A percentile compares a stretch with the other conserved stretches of the same genome.
Conservation (phyloP, 2,329 filamentous ascomycete species). For the Ploettnerulaceae sp. region DNA sequence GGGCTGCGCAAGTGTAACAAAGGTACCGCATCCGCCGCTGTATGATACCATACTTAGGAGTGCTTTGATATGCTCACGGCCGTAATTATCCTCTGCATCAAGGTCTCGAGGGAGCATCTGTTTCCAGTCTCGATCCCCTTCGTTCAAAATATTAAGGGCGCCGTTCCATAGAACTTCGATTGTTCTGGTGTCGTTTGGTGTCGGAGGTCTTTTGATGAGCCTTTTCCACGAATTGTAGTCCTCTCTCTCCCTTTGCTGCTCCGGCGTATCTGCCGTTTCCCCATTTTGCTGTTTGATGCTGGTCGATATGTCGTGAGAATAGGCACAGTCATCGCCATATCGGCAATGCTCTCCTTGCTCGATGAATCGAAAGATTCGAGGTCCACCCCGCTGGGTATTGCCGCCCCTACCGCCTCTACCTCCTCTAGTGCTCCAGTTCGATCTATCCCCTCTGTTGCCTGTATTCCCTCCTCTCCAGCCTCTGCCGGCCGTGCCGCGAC, state of each 20-base stretch:
- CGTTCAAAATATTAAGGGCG: constrained; percentile 17
- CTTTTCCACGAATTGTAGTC: constrained; percentile 19
- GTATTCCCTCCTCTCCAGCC: too few species aligned
- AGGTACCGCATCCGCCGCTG: constrained; percentile 12
- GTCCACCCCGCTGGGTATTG: too few species aligned
- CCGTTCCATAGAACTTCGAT: constrained; percentile 15
- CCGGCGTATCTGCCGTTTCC: constrained; percentile 16
- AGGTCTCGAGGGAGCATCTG: constrained; percentile 19
- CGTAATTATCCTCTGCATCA: constrained; percentile 11
- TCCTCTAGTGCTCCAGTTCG: too few species aligned
- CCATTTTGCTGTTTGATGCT: too few species aligned
- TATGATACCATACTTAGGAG: constrained; percentile 20
- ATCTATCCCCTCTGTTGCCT: too few species aligned
- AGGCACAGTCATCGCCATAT: too few species aligned
- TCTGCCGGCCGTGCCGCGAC: too few species aligned
- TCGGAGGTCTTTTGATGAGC: constrained; percentile 14
- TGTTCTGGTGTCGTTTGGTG: constrained; percentile 10
- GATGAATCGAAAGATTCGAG: too few species aligned
- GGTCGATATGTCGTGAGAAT: too few species aligned
- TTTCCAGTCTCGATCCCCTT: constrained; percentile 15
- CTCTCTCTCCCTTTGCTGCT: constrained; percentile 9
- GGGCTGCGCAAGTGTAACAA: constrained; percentile 20
- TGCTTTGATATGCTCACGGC: constrained; percentile 20
- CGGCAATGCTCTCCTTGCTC: too few species aligned
- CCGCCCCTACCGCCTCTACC: too few species aligned